phyloP scores from a whole-genome alignment of 2,329 filamentous ascomycete species.

The Incumbomyces delicatus region DNA sequence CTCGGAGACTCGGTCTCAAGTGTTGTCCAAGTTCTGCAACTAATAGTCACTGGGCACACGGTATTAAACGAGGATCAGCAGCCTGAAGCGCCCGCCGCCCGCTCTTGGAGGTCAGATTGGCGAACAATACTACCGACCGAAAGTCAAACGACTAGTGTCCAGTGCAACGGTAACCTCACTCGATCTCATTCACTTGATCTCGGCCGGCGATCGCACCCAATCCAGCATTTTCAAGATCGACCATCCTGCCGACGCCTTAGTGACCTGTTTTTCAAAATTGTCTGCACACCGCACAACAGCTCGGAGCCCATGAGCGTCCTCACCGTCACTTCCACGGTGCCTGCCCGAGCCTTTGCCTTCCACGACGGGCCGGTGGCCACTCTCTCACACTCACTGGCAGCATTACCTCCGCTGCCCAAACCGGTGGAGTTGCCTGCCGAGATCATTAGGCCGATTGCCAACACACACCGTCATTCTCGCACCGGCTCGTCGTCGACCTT shows the following conservation, averaged over 20 bases:
- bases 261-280: too few relatives aligned
- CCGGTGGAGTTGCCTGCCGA: constrained; percentile 8
- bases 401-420: constrained; percentile 10
- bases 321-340: constrained; percentile 19
- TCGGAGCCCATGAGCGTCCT: constrained; percentile 20
- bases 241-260: too few relatives aligned
- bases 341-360: constrained; percentile 15
- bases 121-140: constrained; percentile 1
- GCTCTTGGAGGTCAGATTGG: too few relatives aligned
- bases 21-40: too few relatives aligned
- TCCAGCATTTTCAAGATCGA: background rate
- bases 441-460: constrained; percentile 10
- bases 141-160: background rate
- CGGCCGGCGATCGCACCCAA: background rate
- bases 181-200: background rate
- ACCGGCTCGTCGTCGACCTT: constrained; percentile 14
- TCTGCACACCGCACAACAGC: too few relatives aligned
- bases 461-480: constrained; percentile 16
- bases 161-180: background rate
- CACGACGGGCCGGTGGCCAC: background rate
- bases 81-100: too few relatives aligned
- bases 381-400: constrained; percentile 8
- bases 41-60: too few relatives aligned
- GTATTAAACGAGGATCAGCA: too few relatives aligned
- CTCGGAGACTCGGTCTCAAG: too few relatives aligned